A percentile compares a stretch with the other conserved stretches of the same genome.
phyloP scores from a whole-genome alignment of 768 basidiomycete species.

The Auricularia auricula-judae region DNA sequence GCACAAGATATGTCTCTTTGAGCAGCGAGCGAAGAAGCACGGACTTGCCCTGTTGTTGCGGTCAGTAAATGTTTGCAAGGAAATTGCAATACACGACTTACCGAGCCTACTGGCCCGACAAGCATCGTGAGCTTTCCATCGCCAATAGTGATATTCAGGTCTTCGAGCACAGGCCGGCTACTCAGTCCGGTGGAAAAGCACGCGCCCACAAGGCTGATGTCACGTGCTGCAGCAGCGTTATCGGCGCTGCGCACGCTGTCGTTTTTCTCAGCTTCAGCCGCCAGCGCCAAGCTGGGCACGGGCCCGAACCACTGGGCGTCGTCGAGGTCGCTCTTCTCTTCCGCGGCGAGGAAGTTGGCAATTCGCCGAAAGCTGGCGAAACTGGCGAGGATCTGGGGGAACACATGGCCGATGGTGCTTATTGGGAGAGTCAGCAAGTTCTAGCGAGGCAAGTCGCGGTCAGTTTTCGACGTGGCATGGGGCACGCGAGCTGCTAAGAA shows the following conservation, averaged over 20 bases:
- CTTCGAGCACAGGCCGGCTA: not conserved
- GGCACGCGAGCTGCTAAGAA: not conserved
- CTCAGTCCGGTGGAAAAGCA: not conserved
- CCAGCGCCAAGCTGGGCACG: not conserved
- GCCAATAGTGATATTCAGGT: not conserved
- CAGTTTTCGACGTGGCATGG: not conserved
- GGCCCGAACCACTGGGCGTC: not conserved
- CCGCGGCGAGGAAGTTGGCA: not conserved
- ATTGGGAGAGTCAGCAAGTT: not conserved
- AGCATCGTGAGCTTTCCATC: not conserved
- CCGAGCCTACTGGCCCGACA: not conserved
- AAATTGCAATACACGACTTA: not conserved
- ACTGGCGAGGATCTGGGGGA: not conserved
- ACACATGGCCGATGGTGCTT: not conserved
- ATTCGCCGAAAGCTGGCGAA: not conserved
- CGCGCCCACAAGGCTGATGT: not conserved
- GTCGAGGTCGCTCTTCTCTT: not conserved
- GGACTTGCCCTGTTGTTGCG: not conserved
- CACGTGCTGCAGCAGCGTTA: not conserved
- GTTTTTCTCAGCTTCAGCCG: not conserved
- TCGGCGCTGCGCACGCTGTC: not conserved
- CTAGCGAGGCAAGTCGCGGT: not conserved
- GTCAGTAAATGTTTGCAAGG: not conserved
- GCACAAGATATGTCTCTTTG: not conserved
- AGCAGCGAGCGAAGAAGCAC: not conserved